phyloP scores from a whole-genome alignment of 768 basidiomycete genomes.

The Mycena belliarum region DNA sequence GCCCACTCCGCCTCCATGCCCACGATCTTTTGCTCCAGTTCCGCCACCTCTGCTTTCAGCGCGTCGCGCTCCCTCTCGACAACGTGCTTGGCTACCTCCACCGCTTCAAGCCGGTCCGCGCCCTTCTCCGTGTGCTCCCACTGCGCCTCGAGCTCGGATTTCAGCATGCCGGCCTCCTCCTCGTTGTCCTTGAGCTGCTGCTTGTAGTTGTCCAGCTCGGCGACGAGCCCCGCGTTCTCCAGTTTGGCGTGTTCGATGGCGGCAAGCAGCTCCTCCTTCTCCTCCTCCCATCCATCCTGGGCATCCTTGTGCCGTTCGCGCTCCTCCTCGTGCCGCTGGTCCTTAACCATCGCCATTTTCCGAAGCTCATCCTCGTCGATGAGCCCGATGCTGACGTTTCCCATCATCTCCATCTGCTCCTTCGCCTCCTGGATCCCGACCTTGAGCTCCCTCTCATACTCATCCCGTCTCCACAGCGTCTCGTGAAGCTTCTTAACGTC shows the following conservation, averaged over 20 bases:
- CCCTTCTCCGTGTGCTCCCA: slow-evolving; percentile 61
- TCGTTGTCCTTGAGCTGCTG: slow-evolving; percentile 41
- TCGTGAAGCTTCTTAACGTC: slow-evolving; percentile 48
- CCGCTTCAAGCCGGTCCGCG: slow-evolving; percentile 42
- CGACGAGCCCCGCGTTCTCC: slow-evolving; percentile 43
- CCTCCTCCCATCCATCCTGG: slow-evolving; percentile 51
- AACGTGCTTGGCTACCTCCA: slow-evolving; percentile 38
- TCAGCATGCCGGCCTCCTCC: slow-evolving; percentile 48
- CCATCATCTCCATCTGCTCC: slow-evolving; percentile 46
- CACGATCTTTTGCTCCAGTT: slow-evolving; percentile 38
- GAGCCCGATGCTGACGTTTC: slow-evolving; percentile 43
- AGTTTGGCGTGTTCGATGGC: slow-evolving; percentile 41
- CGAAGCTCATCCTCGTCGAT: slow-evolving; percentile 51
- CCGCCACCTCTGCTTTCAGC: slow-evolving; percentile 39
- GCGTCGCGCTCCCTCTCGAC: slow-evolving; percentile 45
- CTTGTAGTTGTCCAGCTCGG: slow-evolving; percentile 42
- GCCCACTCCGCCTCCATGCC: slow-evolving; percentile 61
- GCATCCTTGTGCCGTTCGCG: slow-evolving; percentile 45
- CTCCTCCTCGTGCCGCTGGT: slow-evolving; percentile 42
- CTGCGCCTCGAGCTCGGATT: slow-evolving; percentile 64
- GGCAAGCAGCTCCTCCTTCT: slow-evolving; percentile 44
- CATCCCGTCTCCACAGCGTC: slow-evolving; percentile 48
- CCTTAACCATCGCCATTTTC: slow-evolving; percentile 48
- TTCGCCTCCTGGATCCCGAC: slow-evolving; percentile 54
- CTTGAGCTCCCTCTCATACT: slow-evolving; percentile 53